phyloP scores from a whole-genome alignment of 495 filamentous ascomycete species.

The Talaromyces nanjingensis region DNA sequence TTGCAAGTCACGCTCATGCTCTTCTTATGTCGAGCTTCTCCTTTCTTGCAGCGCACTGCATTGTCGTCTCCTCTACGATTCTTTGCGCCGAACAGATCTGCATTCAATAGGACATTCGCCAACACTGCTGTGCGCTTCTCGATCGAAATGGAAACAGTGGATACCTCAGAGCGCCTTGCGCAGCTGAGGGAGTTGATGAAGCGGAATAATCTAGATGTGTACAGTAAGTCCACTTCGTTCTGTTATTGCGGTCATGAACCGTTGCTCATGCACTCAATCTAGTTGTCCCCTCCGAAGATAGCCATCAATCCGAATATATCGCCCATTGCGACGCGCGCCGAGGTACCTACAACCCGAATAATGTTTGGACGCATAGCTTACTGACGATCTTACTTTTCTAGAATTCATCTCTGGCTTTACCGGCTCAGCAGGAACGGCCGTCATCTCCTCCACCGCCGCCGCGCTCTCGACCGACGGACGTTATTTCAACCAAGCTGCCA shows the following conservation, averaged over 20 bases:
- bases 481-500: slow-evolving; percentile 95
- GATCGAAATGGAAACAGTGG: slow-evolving; percentile 73
- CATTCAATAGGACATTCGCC: slow-evolving; percentile 9
- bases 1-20: slow-evolving; percentile 27
- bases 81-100: background rate
- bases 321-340: slow-evolving; percentile 87
- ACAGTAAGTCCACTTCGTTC: slow-evolving; percentile 54
- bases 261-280: slow-evolving; percentile 11
- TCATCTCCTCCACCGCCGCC: slow-evolving; percentile 80
- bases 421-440: slow-evolving; percentile 89
- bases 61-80: slow-evolving; percentile 26
- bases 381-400: slow-evolving; percentile 17
- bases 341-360: slow-evolving; percentile 40
- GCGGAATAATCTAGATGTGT: slow-evolving; percentile 79
- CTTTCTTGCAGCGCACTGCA: slow-evolving; percentile 29
- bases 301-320: slow-evolving; percentile 96
- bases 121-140: slow-evolving; percentile 25
- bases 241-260: slow-evolving; percentile 14
- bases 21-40: slow-evolving; percentile 28
- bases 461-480: slow-evolving; percentile 92
- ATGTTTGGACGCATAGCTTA: slow-evolving; percentile 1
- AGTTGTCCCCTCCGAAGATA: slow-evolving; percentile 98
- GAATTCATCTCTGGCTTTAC: slow-evolving; percentile 92
- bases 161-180: slow-evolving; percentile 72
- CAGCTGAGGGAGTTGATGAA: slow-evolving; percentile 83